Evolutionary conservation across 2,329 filamentous ascomycete species (phyloP).

Genomic region (Fusarium euwallaceae): DNA sequence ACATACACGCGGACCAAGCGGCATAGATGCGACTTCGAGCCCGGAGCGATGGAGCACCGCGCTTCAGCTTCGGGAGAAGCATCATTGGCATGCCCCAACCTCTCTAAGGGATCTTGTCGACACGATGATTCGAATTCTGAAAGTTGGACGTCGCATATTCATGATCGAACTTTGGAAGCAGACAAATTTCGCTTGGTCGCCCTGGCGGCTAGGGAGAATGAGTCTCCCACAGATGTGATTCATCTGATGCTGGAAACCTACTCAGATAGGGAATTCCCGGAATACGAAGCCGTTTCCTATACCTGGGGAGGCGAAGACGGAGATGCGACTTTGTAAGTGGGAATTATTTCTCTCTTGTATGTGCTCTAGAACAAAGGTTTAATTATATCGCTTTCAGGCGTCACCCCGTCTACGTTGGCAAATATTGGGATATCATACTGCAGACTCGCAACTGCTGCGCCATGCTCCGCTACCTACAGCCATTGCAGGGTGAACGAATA

Average conservation of each 20-base stretch:
- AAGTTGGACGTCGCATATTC: background rate
- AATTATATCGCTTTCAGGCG: background rate
- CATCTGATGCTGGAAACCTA: background rate
- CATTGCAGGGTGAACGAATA: background rate
- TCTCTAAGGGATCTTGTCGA: background rate
- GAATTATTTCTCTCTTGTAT: too few species aligned
- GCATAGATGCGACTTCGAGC: background rate
- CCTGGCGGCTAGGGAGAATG: background rate
- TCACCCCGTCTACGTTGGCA: background rate
- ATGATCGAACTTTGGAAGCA: background rate
- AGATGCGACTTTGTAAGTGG: background rate
- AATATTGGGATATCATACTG: background rate
- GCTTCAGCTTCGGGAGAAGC: background rate
- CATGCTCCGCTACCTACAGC: background rate
- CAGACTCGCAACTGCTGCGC: constrained; percentile 1
- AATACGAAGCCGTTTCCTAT: background rate
- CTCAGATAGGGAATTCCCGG: background rate
- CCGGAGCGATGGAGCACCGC: background rate
- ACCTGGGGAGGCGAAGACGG: background rate
- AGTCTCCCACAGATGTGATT: background rate
- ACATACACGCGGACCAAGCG: background rate
- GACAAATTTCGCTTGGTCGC: background rate
- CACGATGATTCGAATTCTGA: background rate
- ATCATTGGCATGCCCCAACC: background rate
- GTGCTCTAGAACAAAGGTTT: too few species aligned